Percentiles rank a stretch among this genome's conserved stretches.
These are phyloP conservation scores for Cladophialophora bantiana DNA, from an alignment of 2,329 filamentous ascomycete genomes.

Conservation along the genomic window DNA sequence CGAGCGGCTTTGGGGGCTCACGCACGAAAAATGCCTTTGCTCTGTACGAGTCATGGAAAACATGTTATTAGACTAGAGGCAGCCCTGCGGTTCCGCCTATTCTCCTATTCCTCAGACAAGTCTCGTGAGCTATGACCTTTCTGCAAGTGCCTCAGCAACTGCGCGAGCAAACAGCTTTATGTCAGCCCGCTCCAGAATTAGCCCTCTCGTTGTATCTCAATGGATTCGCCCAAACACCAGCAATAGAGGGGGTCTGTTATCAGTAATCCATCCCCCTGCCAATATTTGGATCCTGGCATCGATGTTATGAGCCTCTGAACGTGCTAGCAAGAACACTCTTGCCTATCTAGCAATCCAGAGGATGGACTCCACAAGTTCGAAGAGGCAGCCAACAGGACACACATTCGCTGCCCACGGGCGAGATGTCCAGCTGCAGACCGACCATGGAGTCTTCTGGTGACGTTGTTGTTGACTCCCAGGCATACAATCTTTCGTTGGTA, in stretches of 20 bases:
- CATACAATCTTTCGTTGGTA: constrained; percentile 19
- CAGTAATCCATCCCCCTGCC: background rate
- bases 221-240: background rate
- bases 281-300: background rate
- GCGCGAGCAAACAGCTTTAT: constrained; percentile 7
- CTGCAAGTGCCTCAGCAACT: background rate
- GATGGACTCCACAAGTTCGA: constrained; percentile 6
- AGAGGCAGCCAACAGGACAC: background rate
- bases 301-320: background rate
- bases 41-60: constrained; percentile 13
- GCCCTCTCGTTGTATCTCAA: constrained; percentile 7
- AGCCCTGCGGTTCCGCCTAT: constrained; percentile 27
- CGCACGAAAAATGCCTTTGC: background rate
- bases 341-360: constrained; percentile 2
- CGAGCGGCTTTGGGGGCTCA: constrained; percentile 2
- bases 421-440: constrained; percentile 9
- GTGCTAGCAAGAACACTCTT: too few relatives aligned
- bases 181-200: constrained; percentile 1
- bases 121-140: constrained; percentile 2
- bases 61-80: constrained; percentile 21
- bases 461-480: constrained; percentile 17
- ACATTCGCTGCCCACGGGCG: background rate
- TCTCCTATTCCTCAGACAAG: constrained; percentile 8
- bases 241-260: background rate
- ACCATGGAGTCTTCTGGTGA: constrained; percentile 11